Conservation (phyloP, 257 asterid genomes). For the Coffea canephora region DNA sequence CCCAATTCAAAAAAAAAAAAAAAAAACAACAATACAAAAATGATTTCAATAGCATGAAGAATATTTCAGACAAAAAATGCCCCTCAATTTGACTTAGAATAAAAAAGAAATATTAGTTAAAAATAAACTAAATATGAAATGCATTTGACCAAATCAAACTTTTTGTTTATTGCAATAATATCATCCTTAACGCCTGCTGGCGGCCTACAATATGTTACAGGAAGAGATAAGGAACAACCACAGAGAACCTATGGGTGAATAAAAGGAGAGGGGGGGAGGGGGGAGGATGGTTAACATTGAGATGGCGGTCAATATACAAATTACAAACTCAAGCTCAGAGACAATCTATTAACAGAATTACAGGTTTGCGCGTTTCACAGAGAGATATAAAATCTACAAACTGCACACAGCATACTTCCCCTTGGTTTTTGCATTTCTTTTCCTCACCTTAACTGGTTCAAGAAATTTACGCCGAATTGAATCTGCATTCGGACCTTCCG, state of each 20-base stretch:
- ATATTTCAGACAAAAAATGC: no score
- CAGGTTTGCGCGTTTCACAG: slow-evolving; percentile 4
- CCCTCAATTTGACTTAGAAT: no score
- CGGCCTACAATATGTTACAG: slow-evolving; percentile 7
- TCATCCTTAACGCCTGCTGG: not conserved
- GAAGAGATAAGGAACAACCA: not conserved
- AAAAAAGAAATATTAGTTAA: no score
- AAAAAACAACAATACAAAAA: no score
- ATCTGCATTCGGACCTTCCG: not conserved
- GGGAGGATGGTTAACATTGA: not conserved
- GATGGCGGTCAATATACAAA: slow-evolving; percentile 4
- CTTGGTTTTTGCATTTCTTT: not conserved
- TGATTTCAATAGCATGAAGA: no score
- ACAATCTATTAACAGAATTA: slow-evolving; percentile 11
- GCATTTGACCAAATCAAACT: no score
- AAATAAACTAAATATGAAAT: no score
- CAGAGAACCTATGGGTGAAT: not conserved
- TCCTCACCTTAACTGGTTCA: slow-evolving; percentile 9
- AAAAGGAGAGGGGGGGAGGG: not conserved
- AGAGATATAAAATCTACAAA: slow-evolving; percentile 10
- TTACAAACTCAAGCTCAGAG: not conserved
- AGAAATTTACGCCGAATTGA: not conserved
- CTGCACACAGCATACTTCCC: slow-evolving; percentile 2
- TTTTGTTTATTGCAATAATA: not conserved
- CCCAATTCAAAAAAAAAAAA: no score